Evolutionary conservation across 164 flowering plant genomes (phyloP).

Genomic region (Nelumbo lutea): DNA sequence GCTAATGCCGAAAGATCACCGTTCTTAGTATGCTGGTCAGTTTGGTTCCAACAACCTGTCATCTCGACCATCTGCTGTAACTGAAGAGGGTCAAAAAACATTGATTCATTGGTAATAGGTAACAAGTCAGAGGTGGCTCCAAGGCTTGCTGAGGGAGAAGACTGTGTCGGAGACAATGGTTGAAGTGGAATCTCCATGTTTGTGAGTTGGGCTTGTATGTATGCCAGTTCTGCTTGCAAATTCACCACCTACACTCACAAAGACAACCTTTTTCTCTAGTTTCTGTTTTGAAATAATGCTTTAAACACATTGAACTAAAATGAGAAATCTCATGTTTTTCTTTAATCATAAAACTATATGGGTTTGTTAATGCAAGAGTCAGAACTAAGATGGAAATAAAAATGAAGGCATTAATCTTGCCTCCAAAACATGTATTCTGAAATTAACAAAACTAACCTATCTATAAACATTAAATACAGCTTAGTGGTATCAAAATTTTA

Average conservation of each 20-base stretch:
- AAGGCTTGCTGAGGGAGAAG: slow-evolving; percentile 4
- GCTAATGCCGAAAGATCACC: slow-evolving; percentile 42
- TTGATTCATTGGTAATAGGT: slow-evolving; percentile 11
- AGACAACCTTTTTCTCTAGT: neutral
- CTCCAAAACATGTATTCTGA: too few species aligned
- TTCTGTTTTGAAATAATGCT: neutral
- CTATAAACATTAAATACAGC: too few species aligned
- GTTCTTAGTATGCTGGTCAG: slow-evolving; percentile 21
- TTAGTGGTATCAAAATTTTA: too few species aligned
- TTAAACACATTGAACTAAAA: too few species aligned
- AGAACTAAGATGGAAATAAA: too few species aligned
- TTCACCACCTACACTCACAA: slow-evolving; percentile 41
- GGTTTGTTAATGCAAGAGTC: too few species aligned
- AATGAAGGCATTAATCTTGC: too few species aligned
- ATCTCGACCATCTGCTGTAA: slow-evolving; percentile 18
- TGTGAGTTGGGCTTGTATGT: slow-evolving; percentile 43
- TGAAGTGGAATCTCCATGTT: slow-evolving; percentile 26
- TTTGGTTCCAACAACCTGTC: slow-evolving; percentile 4
- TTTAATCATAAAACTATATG: too few species aligned
- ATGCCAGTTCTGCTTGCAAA: slow-evolving; percentile 58
- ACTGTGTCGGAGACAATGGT: slow-evolving; percentile 11
- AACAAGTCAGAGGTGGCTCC: slow-evolving; percentile 7
- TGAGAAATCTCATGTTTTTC: too few species aligned
- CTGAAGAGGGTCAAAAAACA: slow-evolving; percentile 15
- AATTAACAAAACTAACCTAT: too few species aligned